Percentiles rank a stretch among this genome's conserved stretches.
Conservation (phyloP, 331 rosid species). For the Quercus tomentella region DNA sequence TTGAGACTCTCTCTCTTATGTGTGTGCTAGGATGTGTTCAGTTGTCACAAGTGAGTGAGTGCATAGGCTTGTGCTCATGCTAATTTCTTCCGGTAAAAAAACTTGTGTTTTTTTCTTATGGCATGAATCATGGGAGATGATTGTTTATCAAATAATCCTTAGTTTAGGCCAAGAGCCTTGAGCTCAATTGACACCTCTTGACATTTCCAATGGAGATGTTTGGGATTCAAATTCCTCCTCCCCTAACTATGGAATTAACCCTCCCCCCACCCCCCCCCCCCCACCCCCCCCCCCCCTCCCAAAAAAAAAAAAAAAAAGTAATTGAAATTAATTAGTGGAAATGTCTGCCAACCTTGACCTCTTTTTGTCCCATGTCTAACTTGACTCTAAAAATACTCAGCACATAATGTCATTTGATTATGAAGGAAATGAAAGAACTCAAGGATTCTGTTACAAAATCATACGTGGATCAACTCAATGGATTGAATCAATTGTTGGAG, state of each 20-base stretch:
- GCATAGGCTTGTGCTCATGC: neutral
- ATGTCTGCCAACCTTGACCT: neutral
- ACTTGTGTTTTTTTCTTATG: neutral
- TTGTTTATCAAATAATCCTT: neutral
- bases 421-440: constrained; percentile 71
- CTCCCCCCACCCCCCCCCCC: too few relatives aligned
- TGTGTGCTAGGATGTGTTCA: neutral
- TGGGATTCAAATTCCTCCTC: too few relatives aligned
- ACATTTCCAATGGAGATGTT: too few relatives aligned
- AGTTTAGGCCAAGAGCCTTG: neutral
- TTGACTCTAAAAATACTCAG: neutral
- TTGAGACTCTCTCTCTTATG: neutral
- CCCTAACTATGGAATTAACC: too few relatives aligned
- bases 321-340: too few relatives aligned
- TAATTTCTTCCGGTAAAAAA: neutral
- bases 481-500: constrained; percentile 55
- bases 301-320: too few relatives aligned
- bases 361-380: neutral
- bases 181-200: too few relatives aligned
- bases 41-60: neutral
- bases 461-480: constrained; percentile 61
- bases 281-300: too few relatives aligned
- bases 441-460: constrained; percentile 59
- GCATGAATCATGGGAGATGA: neutral
- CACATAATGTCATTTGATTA: constrained; percentile 11